Base-by-base conservation (phyloP, 345 rosid genomes). In the Populus simonii region DNA sequence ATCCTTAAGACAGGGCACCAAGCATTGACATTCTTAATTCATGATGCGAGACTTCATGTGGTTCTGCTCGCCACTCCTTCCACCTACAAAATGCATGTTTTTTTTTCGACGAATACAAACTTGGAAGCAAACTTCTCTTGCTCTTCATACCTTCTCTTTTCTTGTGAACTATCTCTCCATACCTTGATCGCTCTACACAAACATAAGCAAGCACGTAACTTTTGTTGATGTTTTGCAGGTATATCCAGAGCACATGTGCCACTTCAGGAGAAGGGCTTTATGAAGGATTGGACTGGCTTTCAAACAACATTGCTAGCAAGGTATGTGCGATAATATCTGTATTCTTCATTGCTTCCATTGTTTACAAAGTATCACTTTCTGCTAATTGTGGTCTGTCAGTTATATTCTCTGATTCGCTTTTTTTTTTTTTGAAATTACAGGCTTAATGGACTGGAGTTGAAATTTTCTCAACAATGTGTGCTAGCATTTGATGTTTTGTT, bases 161-260 rank as follows among this genome's bases (percentile, higher is more conserved):
- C 23, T 9, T 59, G 23, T 59, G 29, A 59, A 59, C 65, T 12
- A 59, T 23, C 65, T 11, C 29, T 23, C 25, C 15, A 59, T 3
- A 23, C 12, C 15, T n/a, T 59, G 65, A 23, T 59, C n/a, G 27
- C 29, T n/a, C 7, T 59, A n/a, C 65, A 59, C 25, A 59, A 59
- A 4, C 65, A 10, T 59, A 59, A 23, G 29, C 29, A 59, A 59
- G 29, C 29, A n/a, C 25, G 15, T 59, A n/a, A 59, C 29, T 59
- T 23, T 23, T 59, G 65, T 59, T 59, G 65, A 59, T 59, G 65
- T 23, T 59, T n/a, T 59, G 25, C 65, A 59, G 65, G 65, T 59
- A 59, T 59, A 59, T 59, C 65, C 65, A 59, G 65, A 59, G 65
- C 65, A 59, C 65, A 10, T 59, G 65, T 59, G 65, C 65, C 65